phyloP scores from a whole-genome alignment of 805 yeast species.

The Ogataea nonfermentans region DNA sequence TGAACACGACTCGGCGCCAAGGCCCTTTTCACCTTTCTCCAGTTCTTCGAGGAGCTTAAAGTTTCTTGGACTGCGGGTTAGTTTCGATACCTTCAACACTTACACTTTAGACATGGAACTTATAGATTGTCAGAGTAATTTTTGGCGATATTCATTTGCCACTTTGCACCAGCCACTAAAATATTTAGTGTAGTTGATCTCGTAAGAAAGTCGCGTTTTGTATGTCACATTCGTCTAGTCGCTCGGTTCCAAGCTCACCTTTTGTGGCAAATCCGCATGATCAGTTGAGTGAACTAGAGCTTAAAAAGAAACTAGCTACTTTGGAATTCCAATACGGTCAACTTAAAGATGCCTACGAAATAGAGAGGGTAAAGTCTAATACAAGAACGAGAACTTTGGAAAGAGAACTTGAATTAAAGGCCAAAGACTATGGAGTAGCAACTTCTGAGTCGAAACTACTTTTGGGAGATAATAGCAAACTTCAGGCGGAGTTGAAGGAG shows the following conservation, averaged over 20 bases:
- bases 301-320: background rate
- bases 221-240: constrained; percentile 1
- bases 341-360: constrained; percentile 5
- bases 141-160: constrained; percentile 7
- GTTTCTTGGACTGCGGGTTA: constrained; percentile 72
- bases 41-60: constrained; percentile 93
- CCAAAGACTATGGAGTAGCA: constrained; percentile 36
- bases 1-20: constrained; percentile 95
- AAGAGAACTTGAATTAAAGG: constrained; percentile 16
- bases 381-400: constrained; percentile 10
- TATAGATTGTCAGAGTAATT: constrained; percentile 1
- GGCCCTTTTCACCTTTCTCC: constrained; percentile 97
- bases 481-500: constrained; percentile 39
- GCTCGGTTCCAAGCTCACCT: constrained; percentile 20
- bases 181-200: background rate
- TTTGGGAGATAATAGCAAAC: constrained; percentile 25
- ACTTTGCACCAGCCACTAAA: constrained; percentile 11
- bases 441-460: constrained; percentile 15
- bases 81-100: constrained; percentile 8
- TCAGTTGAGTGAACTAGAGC: background rate
- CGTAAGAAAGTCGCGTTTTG: constrained; percentile 2
- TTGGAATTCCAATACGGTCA: constrained; percentile 5
- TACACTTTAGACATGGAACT: constrained; percentile 28
- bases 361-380: constrained; percentile 3
- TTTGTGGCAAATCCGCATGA: constrained; percentile 17